Percentiles rank a stretch among this genome's conserved stretches.
Evolutionary conservation across 208 protist species (phyloP).

Genomic region (Acanthamoeba divionensis): DNA sequence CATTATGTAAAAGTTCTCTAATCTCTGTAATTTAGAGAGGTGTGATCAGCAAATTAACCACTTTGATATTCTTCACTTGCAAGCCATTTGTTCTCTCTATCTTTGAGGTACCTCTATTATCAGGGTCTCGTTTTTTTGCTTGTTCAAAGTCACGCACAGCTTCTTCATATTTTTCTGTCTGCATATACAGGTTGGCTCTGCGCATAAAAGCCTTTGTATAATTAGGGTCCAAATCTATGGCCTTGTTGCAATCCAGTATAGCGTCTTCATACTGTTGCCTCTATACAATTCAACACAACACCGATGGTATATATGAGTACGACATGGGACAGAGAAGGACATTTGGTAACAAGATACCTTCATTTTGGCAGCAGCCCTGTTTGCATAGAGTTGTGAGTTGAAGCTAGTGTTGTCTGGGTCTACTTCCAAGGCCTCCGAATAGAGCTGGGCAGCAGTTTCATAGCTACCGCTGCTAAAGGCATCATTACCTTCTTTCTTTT

Average conservation of each 20-base stretch:
- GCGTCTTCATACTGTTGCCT: neutral
- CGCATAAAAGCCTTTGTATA: constrained; percentile 54
- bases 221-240: neutral
- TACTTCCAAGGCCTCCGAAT: constrained; percentile 55
- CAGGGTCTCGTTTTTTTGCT: constrained; percentile 24
- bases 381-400: constrained; percentile 55
- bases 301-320: too few species aligned
- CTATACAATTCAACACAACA: too few species aligned
- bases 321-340: neutral
- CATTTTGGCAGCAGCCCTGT: constrained; percentile 57
- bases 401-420: constrained; percentile 54
- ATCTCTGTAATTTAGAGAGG: constrained; percentile 29
- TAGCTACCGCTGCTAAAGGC: constrained; percentile 61
- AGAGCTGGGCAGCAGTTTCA: constrained; percentile 51
- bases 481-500: constrained; percentile 74
- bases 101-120: neutral
- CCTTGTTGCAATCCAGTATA: neutral
- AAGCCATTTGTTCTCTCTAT: neutral
- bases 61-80: neutral
- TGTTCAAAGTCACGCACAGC: constrained; percentile 69
- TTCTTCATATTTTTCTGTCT: constrained; percentile 63
- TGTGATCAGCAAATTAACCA: neutral
- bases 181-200: constrained; percentile 45
- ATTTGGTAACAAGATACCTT: constrained; percentile 54
- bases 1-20: constrained; percentile 53